phyloP scores from a whole-genome alignment of 129 eudicot genomes.

The Lactuca saligna region DNA sequence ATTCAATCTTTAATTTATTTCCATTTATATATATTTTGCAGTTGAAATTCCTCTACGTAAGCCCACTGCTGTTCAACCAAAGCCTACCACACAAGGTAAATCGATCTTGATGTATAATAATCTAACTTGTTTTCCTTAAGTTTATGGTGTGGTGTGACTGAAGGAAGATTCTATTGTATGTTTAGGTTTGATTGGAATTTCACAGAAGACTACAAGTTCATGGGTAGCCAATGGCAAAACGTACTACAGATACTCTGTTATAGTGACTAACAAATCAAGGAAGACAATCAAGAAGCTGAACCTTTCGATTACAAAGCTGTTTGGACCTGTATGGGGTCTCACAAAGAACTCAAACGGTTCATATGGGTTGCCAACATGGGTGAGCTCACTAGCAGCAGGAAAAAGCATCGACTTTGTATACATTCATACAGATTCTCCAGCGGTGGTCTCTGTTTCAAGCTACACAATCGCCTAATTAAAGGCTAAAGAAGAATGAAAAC shows the following conservation, averaged over 20 bases:
- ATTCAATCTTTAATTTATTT: neutral
- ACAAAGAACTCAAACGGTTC: conserved; percentile 53
- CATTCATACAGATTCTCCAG: conserved; percentile 68
- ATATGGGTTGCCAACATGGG: conserved; percentile 71
- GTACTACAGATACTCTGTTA: conserved; percentile 80
- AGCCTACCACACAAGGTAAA: conserved; percentile 44
- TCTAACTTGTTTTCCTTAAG: neutral
- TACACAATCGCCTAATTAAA: conserved; percentile 49
- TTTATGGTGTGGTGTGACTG: neutral
- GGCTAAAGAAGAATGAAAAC: conserved; percentile 20
- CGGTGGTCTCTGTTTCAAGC: conserved; percentile 59
- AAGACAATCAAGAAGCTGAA: conserved; percentile 63
- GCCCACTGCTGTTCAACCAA: conserved; percentile 33
- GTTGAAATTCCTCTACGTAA: conserved; percentile 61
- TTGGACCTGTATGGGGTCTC: conserved; percentile 94
- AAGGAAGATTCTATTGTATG: neutral
- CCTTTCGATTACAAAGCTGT: conserved; percentile 62
- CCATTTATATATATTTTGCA: conserved; percentile 20
- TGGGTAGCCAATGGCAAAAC: conserved; percentile 66
- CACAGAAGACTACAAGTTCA: conserved; percentile 59
- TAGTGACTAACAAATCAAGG: conserved; percentile 67
- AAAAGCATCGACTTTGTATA: conserved; percentile 89
- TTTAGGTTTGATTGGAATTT: conserved; percentile 38
- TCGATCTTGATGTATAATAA: conserved; percentile 8
- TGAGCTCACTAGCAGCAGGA: conserved; percentile 61